phyloP scores from a whole-genome alignment of 352 stramenopile species.

The Blastocystis sp. region DNA sequence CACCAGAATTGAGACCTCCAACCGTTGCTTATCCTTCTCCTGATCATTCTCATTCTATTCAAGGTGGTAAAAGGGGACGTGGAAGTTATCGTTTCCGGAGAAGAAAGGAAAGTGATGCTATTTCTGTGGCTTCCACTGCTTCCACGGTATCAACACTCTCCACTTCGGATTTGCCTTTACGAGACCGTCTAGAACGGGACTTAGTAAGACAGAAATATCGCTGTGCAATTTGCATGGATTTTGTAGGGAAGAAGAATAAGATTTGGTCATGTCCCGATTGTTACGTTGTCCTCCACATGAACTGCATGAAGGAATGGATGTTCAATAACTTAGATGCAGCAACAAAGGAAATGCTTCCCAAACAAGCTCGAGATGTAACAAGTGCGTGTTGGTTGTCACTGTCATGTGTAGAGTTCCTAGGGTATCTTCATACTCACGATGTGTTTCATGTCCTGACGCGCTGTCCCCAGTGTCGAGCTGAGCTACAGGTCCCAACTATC shows the following conservation, averaged over 20 bases:
- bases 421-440: slow-evolving; percentile 28
- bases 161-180: slow-evolving; percentile 12
- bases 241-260: neutral
- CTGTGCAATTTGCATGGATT: slow-evolving; percentile 59
- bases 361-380: neutral
- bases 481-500: slow-evolving; percentile 23
- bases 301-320: slow-evolving; percentile 61
- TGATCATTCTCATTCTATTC: too few relatives aligned
- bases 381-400: neutral
- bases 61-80: too few relatives aligned
- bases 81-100: too few relatives aligned
- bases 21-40: neutral
- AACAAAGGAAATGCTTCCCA: slow-evolving; percentile 18
- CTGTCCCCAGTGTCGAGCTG: slow-evolving; percentile 36
- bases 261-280: slow-evolving; percentile 55
- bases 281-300: slow-evolving; percentile 37
- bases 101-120: neutral
- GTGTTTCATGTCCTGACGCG: slow-evolving; percentile 4
- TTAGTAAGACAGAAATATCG: slow-evolving; percentile 10
- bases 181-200: slow-evolving; percentile 43
- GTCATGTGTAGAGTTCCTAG: neutral
- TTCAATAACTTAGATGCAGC: slow-evolving; percentile 42
- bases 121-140: neutral
- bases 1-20: neutral
- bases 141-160: slow-evolving; percentile 23